Percentiles rank a stretch among this genome's conserved stretches.
Conservation (phyloP, 1,139 yeast genomes). For the Casaregolazyma suthepensis region DNA sequence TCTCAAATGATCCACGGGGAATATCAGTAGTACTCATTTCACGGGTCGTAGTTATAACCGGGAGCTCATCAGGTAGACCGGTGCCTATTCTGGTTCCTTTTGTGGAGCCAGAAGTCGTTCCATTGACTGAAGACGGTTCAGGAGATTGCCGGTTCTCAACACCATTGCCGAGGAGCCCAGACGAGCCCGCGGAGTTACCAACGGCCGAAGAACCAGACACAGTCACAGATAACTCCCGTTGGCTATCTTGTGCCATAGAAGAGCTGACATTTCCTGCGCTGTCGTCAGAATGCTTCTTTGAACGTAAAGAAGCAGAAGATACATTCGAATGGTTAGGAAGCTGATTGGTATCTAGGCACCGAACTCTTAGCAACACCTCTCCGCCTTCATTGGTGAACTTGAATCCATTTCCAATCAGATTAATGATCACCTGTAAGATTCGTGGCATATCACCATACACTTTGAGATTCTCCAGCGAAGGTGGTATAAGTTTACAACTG, state of each 20-base stretch:
- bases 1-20: not conserved
- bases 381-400: conserved; percentile 89
- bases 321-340: not conserved
- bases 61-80: not conserved
- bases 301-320: not conserved
- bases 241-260: not conserved
- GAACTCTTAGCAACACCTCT: conserved; percentile 58
- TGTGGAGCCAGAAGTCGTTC: not conserved
- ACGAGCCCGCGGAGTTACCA: not conserved
- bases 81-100: not conserved
- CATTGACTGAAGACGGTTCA: not conserved
- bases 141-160: not conserved
- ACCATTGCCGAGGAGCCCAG: not conserved
- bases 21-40: not conserved
- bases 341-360: conserved; percentile 18
- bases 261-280: not conserved
- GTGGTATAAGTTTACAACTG: conserved; percentile 38
- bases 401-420: conserved; percentile 76
- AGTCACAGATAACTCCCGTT: not conserved
- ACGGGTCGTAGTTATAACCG: not conserved
- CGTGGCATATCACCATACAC: conserved; percentile 82
- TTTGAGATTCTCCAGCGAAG: conserved; percentile 36
- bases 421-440: conserved; percentile 81
- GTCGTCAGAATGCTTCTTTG: not conserved
- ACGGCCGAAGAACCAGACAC: not conserved